phyloP scores from a whole-genome alignment of 2,329 filamentous ascomycete genomes.

The Alternaria sp. region DNA sequence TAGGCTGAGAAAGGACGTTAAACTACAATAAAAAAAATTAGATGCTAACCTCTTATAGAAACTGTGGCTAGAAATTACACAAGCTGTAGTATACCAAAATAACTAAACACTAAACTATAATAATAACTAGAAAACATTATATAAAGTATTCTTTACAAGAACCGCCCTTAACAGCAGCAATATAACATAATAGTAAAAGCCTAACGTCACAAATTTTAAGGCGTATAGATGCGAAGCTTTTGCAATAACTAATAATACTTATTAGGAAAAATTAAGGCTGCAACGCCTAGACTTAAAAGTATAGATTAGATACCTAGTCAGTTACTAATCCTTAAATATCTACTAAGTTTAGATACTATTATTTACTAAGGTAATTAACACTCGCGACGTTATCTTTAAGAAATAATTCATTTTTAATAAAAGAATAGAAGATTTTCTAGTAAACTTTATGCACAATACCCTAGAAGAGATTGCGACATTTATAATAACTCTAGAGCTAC shows the following conservation, averaged over 20 bases:
- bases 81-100: conserved; percentile 19
- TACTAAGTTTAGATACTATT: conserved; percentile 13
- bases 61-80: conserved; percentile 12
- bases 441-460: conserved; percentile 19
- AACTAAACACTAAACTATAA: conserved; percentile 15
- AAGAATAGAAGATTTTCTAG: conserved; percentile 17
- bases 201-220: conserved; percentile 11
- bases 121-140: conserved; percentile 15
- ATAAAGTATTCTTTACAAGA: conserved; percentile 17
- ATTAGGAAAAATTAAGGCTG: conserved; percentile 3
- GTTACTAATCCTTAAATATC: conserved; percentile 14
- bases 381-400: conserved; percentile 13
- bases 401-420: conserved; percentile 12
- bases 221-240: conserved; percentile 20
- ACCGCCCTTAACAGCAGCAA: not conserved
- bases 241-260: conserved; percentile 7
- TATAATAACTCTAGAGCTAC: conserved; percentile 8
- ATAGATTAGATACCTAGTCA: conserved; percentile 18
- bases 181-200: conserved; percentile 5
- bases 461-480: conserved; percentile 13
- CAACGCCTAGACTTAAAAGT: conserved; percentile 14
- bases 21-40: too few relatives aligned
- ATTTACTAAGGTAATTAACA: conserved; percentile 11
- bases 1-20: too few relatives aligned
- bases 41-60: conserved; percentile 12